phyloP scores from a whole-genome alignment of 345 rosid species.

The Corchorus capsularis region DNA sequence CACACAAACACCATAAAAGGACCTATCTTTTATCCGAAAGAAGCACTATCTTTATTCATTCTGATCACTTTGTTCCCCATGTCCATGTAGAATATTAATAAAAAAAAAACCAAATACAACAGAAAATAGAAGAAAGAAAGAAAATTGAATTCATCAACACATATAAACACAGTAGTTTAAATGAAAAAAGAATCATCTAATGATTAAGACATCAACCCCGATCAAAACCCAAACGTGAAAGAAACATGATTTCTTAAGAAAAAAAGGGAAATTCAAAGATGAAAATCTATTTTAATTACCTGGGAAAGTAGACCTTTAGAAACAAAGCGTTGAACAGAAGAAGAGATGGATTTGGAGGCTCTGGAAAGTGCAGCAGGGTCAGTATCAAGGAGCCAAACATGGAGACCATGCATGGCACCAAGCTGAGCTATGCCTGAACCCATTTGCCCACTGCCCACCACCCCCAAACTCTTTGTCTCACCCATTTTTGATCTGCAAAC shows the following conservation, averaged over 20 bases:
- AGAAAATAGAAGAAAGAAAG: not conserved
- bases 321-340: slow-evolving; percentile 61
- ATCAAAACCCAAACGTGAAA: not conserved
- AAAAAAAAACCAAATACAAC: not conserved
- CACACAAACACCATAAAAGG: not conserved
- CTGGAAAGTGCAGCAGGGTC: slow-evolving; percentile 65
- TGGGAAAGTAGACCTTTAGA: slow-evolving; percentile 63
- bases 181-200: not conserved
- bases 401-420: slow-evolving; percentile 65
- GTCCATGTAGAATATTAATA: not conserved
- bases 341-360: slow-evolving; percentile 54
- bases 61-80: not conserved
- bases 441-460: slow-evolving; percentile 90
- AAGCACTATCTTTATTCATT: not conserved
- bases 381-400: slow-evolving; percentile 62
- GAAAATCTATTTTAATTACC: slow-evolving; percentile 39
- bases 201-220: not conserved
- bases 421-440: slow-evolving; percentile 97
- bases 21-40: not conserved
- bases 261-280: not conserved
- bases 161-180: not conserved
- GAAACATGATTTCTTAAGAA: not conserved
- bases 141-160: not conserved
- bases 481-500: slow-evolving; percentile 38
- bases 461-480: slow-evolving; percentile 58